Base-by-base conservation (phyloP, 345 rosid genomes). In the Syzygium aqueum region DNA sequence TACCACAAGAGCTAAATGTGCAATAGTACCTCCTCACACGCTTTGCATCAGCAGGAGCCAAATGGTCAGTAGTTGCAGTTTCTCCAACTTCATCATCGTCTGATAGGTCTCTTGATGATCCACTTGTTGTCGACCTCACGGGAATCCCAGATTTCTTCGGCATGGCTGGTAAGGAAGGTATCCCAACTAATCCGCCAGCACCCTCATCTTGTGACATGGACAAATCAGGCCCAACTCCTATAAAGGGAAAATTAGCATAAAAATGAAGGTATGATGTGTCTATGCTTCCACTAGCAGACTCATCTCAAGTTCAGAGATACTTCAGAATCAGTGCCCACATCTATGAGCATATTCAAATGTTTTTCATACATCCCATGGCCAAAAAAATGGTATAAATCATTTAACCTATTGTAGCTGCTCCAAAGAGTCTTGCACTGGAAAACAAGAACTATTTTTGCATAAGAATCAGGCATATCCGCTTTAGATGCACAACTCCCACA, bases 31-130 rank as follows among this genome's bases (percentile, higher is more conserved):
- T 97, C 91, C 96, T 92, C 51, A 93, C 95, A 25, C 98, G 97
- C 88, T 96, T 97, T 40, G 85, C 96, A 93, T 93, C 93, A 87
- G 92, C 57, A 85, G 98, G 99, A 86, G 89, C 93, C 94, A 87
- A 89, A 92, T 92, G 94, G 84, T 91, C 94, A 52, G 92, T 92
- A 30, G 90, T 94, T 89, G 90, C 97, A 40, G 93, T 94, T 89
- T 95, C 98, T 89, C 94, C 98, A 77, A 91, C 88, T 85, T 95
- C 96, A 84, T 95, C 99, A 84, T 96, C 98, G 40, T 95, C 98
- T 23, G 98, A 96, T 90, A 86, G 95, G 28, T 95, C 95, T 88
- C 92, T 91, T 22, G 98, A 96, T 86, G 98, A 97, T 15, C 96
- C 98, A 86, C 99, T 96, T 85, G 96, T 92, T 87, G 93, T 89